Percentiles rank a stretch among this genome's conserved stretches.
Evolutionary conservation across 2,329 filamentous ascomycete genomes (phyloP).

Genomic region (Herpotrichia juniperi): DNA sequence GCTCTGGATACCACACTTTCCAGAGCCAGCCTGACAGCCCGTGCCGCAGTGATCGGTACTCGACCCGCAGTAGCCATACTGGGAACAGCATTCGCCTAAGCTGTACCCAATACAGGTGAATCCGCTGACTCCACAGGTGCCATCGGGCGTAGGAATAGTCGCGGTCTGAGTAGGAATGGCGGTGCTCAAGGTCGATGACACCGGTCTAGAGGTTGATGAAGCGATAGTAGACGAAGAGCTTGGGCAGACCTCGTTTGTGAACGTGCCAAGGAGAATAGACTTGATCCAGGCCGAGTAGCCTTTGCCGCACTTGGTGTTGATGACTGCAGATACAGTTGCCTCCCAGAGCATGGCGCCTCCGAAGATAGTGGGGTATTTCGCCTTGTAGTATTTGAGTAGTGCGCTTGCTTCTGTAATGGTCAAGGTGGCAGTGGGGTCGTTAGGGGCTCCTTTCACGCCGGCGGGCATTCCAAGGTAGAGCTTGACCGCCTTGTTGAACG

Average conservation of each 20-base stretch:
- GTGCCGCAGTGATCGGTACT: constrained; percentile 10
- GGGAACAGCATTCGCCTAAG: constrained; percentile 21
- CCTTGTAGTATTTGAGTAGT: constrained; percentile 48
- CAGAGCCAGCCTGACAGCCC: constrained; percentile 13
- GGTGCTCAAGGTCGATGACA: constrained; percentile 3
- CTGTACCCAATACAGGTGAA: constrained; percentile 20
- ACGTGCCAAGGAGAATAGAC: constrained; percentile 36
- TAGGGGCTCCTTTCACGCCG: constrained; percentile 25
- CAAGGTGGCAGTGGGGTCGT: constrained; percentile 52
- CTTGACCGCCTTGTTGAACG: constrained; percentile 52
- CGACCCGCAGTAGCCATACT: constrained; percentile 21
- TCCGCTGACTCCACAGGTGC: constrained; percentile 13
- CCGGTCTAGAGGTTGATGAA: neutral
- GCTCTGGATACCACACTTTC: constrained; percentile 8
- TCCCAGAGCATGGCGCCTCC: constrained; percentile 68
- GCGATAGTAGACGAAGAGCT: constrained; percentile 10
- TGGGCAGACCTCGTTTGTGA: constrained; percentile 20
- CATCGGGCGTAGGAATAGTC: constrained; percentile 8
- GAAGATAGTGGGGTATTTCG: constrained; percentile 51
- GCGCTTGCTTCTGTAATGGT: constrained; percentile 51
- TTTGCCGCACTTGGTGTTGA: constrained; percentile 52
- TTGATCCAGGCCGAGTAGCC: constrained; percentile 58
- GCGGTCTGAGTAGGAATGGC: constrained; percentile 9
- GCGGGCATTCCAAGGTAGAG: constrained; percentile 59
- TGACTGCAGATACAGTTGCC: constrained; percentile 55